phyloP scores from a whole-genome alignment of 139 green algal genomes.

The Chlorella vulgaris region DNA sequence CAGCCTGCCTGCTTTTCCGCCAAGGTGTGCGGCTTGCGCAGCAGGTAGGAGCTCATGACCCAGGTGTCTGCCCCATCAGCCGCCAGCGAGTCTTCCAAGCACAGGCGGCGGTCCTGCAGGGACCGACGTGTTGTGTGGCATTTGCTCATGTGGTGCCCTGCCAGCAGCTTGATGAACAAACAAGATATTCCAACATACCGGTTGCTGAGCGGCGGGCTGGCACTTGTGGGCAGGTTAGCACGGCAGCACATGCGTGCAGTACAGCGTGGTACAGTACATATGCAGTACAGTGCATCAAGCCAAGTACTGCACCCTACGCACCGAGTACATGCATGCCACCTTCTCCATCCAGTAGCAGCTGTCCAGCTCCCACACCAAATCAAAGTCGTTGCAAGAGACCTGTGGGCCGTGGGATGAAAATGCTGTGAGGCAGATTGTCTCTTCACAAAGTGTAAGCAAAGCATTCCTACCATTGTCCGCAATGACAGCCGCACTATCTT shows the following conservation, averaged over 20 bases:
- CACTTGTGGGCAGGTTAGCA: too few relatives aligned
- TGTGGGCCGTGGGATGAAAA: neutral
- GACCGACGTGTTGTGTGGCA: neutral
- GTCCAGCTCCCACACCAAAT: conserved; percentile 36
- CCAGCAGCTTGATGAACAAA: too few relatives aligned
- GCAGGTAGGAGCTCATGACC: conserved; percentile 34
- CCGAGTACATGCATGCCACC: conserved; percentile 8
- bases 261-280: neutral
- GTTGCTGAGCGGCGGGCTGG: too few relatives aligned
- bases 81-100: conserved; percentile 6
- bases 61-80: conserved; percentile 28
- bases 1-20: conserved; percentile 2
- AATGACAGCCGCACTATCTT: too few relatives aligned
- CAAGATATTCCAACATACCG: too few relatives aligned
- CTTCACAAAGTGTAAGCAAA: neutral
- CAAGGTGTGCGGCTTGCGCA: conserved; percentile 6
- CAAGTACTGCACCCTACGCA: too few relatives aligned
- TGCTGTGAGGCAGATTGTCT: neutral
- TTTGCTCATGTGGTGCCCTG: neutral
- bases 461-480: too few relatives aligned
- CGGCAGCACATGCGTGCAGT: neutral
- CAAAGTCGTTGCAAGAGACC: conserved; percentile 48
- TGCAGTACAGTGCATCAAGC: too few relatives aligned
- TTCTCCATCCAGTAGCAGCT: conserved; percentile 48
- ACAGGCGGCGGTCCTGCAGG: neutral